Conservation (phyloP, 2,329 filamentous ascomycete species). For the Penicillium sp. region DNA sequence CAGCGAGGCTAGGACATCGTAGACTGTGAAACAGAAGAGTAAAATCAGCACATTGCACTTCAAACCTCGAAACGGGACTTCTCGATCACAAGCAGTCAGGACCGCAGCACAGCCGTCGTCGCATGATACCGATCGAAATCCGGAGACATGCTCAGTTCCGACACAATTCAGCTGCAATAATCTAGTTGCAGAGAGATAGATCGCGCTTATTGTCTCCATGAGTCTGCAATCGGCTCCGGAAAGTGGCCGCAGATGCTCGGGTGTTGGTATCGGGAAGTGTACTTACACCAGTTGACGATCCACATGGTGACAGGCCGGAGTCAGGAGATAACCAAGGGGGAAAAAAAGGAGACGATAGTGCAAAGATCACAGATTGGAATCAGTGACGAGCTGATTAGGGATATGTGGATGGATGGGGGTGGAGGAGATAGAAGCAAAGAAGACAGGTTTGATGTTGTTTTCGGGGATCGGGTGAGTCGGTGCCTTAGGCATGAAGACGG, state of each 20-base stretch:
- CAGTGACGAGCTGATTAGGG: slow-evolving; percentile 6
- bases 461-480: slow-evolving; percentile 18
- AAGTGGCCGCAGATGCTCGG: slow-evolving; percentile 1
- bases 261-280: slow-evolving; percentile 9
- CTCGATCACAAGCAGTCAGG: slow-evolving; percentile 14
- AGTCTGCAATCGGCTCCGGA: not conserved
- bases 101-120: slow-evolving; percentile 10
- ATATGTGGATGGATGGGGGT: slow-evolving; percentile 19
- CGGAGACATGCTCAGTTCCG: not conserved
- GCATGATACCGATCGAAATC: not conserved
- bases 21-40: slow-evolving; percentile 58
- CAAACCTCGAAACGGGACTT: not conserved
- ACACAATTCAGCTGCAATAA: not conserved
- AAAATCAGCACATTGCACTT: slow-evolving; percentile 8
- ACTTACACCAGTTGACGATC: slow-evolving; percentile 92
- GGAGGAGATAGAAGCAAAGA: slow-evolving; percentile 28
- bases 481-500: slow-evolving; percentile 23
- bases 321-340: not conserved
- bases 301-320: slow-evolving; percentile 61
- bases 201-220: not conserved
- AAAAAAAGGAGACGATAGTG: slow-evolving; percentile 1
- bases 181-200: not conserved
- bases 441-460: slow-evolving; percentile 36
- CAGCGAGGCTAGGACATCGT: slow-evolving; percentile 82
- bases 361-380: slow-evolving; percentile 10